Evolutionary conservation across 1,139 yeast species (phyloP).

Genomic region (Taphrina deformans): DNA sequence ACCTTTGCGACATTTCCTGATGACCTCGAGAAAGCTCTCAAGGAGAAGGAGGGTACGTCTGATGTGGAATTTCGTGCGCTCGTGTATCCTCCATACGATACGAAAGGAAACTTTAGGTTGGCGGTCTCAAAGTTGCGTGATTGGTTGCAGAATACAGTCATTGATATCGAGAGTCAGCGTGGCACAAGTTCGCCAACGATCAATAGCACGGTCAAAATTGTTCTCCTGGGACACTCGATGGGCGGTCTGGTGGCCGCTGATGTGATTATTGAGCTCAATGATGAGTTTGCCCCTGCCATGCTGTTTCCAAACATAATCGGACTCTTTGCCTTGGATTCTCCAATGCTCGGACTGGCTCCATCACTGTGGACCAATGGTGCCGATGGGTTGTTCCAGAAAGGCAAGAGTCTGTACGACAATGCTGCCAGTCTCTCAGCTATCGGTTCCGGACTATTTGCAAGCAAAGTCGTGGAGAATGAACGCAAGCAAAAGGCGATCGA

Average conservation of each 20-base stretch:
- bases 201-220: conserved; percentile 36
- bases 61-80: conserved; percentile 23
- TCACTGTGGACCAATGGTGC: conserved; percentile 37
- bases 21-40: conserved; percentile 25
- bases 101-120: conserved; percentile 36
- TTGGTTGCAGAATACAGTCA: conserved; percentile 36
- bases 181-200: conserved; percentile 37
- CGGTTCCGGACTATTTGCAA: conserved; percentile 31
- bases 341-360: conserved; percentile 36
- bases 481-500: conserved; percentile 36
- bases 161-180: conserved; percentile 36
- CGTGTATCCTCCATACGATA: conserved; percentile 39
- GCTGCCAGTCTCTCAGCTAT: conserved; percentile 37
- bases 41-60: background rate
- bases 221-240: conserved; percentile 39
- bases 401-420: conserved; percentile 34
- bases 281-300: conserved; percentile 33
- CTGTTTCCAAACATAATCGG: conserved; percentile 38
- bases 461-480: conserved; percentile 35
- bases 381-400: conserved; percentile 14
- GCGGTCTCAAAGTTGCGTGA: conserved; percentile 35
- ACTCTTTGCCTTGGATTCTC: conserved; percentile 23
- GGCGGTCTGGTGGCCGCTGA: conserved; percentile 39
- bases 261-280: conserved; percentile 34
- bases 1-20: conserved; percentile 38